Base-by-base conservation (phyloP, 345 rosid genomes). In the Gynandropsis gynandra region DNA sequence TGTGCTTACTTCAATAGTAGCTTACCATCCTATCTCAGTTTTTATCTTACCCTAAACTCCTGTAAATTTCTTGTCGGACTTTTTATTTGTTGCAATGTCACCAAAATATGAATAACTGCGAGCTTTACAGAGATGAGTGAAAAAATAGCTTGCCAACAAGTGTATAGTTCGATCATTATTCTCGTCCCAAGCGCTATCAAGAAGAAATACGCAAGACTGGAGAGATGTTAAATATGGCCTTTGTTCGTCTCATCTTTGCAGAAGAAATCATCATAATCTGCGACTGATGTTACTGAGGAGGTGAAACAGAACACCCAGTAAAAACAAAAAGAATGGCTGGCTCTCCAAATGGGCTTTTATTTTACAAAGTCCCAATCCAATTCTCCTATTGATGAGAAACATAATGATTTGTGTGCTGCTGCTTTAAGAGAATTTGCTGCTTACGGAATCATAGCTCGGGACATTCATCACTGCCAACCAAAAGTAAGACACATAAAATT, bases 391-490 rank as follows among this genome's bases (percentile, higher is more conserved):
- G 58, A 24, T 24, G 29, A 5, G 29, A 2, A 5, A 24, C 29
- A 29, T 42, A 35, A 57, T 20, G 52, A 64, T 57, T 31, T 19
- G 17, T 50, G 43, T 44, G 43, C 42, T 34, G 16, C 20, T 41
- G 63, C 58, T 43, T 64, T 52, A 50, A 38, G 47, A 41, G 77
- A 85, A 79, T 65, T 66, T 74, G 61, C 75, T 55, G 83, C 80
- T 66, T 48, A 85, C 70, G 8, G 76, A 51, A 49, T 80, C 89
- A 35, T 88, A 85, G 69, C 72, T 85, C 40, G 95, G 95, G 62
- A 85, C 76, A 65, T 65, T 52, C 50, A 65, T 57, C 59, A 65
- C 69, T 65, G 63, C 10, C 11, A 45, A 39, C 53, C 38, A 65
- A 80, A 80, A 80, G 78, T 64, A 68, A 55, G 52, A 38, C 1